phyloP scores from a whole-genome alignment of 2,329 filamentous ascomycete genomes.

The Pseudonectria buxi region DNA sequence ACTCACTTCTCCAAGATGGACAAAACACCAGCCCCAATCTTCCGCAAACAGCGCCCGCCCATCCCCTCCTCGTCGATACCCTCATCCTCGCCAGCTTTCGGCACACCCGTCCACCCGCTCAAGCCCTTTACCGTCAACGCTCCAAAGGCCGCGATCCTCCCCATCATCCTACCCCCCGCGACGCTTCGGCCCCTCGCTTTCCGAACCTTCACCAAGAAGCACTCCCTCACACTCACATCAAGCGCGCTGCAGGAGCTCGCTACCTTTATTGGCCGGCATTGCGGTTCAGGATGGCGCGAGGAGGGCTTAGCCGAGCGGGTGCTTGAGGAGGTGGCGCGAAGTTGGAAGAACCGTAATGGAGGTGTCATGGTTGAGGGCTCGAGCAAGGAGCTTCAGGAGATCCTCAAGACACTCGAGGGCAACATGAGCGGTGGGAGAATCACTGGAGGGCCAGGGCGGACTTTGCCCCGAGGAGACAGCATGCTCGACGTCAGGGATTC shows the following conservation, averaged over 20 bases:
- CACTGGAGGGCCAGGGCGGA: constrained; percentile 41
- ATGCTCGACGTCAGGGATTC: constrained; percentile 51
- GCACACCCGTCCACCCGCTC: constrained; percentile 75
- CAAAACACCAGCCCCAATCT: constrained; percentile 32
- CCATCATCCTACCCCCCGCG: constrained; percentile 80
- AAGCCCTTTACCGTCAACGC: constrained; percentile 52
- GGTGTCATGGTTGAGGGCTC: constrained; percentile 86
- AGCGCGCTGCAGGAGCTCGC: constrained; percentile 79
- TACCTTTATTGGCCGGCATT: constrained; percentile 85
- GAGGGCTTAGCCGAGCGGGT: constrained; percentile 89
- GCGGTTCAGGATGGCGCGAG: constrained; percentile 93
- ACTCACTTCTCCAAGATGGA: constrained; percentile 26
- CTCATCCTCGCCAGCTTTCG: constrained; percentile 86
- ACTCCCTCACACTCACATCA: constrained; percentile 86
- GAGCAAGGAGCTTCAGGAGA: constrained; percentile 68
- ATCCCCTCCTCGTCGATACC: constrained; percentile 54
- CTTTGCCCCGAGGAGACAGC: constrained; percentile 52
- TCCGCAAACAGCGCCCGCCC: constrained; percentile 28
- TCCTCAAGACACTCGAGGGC: constrained; percentile 76
- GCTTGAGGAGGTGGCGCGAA: constrained; percentile 81
- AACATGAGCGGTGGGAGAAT: constrained; percentile 83
- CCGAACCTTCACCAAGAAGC: constrained; percentile 93
- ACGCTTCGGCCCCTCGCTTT: constrained; percentile 88
- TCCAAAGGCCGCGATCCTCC: constrained; percentile 62
- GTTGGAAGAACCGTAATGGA: constrained; percentile 85